A percentile compares a stretch with the other conserved stretches of the same genome.
phyloP scores from a whole-genome alignment of 2,329 filamentous ascomycete genomes.

The Penicillium oxalicum region DNA sequence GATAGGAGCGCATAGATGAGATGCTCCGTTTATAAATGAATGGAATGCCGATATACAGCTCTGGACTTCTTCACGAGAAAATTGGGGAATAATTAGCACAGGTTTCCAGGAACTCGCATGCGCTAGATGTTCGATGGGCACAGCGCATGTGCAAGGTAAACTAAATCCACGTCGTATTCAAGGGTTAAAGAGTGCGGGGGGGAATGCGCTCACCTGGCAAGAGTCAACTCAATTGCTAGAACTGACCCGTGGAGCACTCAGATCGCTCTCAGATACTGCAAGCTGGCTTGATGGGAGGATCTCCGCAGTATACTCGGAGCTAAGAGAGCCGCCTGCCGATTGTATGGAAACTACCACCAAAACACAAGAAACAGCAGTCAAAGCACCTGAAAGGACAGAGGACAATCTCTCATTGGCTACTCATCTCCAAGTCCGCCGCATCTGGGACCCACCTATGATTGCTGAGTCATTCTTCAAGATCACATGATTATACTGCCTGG shows the following conservation, averaged over 20 bases:
- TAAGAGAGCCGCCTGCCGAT: slow-evolving; percentile 2
- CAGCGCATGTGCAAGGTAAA: neutral
- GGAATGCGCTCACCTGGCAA: slow-evolving; percentile 5
- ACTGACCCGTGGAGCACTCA: neutral
- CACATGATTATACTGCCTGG: slow-evolving; percentile 12
- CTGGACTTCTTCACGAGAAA: slow-evolving; percentile 5
- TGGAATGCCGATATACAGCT: slow-evolving; percentile 1
- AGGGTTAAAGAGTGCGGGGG: neutral
- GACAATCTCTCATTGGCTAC: slow-evolving; percentile 26
- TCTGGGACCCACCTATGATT: neutral
- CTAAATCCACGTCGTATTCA: too few species aligned
- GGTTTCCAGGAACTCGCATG: slow-evolving; percentile 13
- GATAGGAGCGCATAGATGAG: slow-evolving; percentile 26
- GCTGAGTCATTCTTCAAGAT: slow-evolving; percentile 12
- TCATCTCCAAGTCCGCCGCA: too few species aligned
- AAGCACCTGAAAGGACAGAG: slow-evolving; percentile 26
- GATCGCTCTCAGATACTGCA: slow-evolving; percentile 11
- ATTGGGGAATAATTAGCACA: slow-evolving; percentile 12
- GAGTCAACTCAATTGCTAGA: slow-evolving; percentile 13
- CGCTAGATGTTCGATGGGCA: neutral
- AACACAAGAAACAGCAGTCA: slow-evolving; percentile 4
- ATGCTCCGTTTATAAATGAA: slow-evolving; percentile 2
- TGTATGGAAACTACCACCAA: slow-evolving; percentile 12
- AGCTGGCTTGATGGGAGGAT: slow-evolving; percentile 12
- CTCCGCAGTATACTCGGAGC: slow-evolving; percentile 6